Evolutionary conservation across 306 rosid genomes (phyloP).

Genomic region (Fragaria iinumae): DNA sequence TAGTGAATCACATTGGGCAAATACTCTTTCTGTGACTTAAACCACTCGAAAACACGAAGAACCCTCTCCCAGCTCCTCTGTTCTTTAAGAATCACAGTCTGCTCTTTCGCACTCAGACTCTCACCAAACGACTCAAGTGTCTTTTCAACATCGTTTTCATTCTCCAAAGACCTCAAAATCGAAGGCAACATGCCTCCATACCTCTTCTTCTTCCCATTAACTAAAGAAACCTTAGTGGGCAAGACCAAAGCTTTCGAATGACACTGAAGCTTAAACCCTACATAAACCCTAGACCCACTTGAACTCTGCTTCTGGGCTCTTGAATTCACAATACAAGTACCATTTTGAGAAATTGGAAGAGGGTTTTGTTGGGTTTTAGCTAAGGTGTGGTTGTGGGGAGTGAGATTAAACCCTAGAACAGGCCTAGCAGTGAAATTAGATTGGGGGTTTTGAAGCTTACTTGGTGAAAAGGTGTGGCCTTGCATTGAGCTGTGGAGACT

Average conservation of each 20-base stretch:
- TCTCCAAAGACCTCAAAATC: conserved; percentile 45
- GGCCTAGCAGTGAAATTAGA: conserved; percentile 27
- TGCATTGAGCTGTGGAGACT: conserved; percentile 35
- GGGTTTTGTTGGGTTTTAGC: conserved; percentile 13
- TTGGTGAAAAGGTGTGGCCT: conserved; percentile 16
- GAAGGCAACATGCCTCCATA: conserved; percentile 54
- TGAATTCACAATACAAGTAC: conserved; percentile 8
- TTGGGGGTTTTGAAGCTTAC: conserved; percentile 29
- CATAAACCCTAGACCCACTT: conserved; percentile 27
- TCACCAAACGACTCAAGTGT: conserved; percentile 45
- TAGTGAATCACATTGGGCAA: conserved; percentile 81
- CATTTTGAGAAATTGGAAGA: conserved; percentile 9
- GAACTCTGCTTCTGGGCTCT: conserved; percentile 20
- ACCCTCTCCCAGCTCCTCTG: conserved; percentile 65
- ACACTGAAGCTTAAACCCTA: conserved; percentile 46
- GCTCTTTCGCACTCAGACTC: conserved; percentile 52
- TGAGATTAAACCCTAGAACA: conserved; percentile 25
- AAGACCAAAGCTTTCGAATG: conserved; percentile 39
- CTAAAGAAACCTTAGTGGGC: conserved; percentile 30
- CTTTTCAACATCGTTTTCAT: conserved; percentile 35
- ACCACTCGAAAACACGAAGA: conserved; percentile 63
- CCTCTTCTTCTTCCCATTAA: conserved; percentile 33
- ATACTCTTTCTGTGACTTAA: conserved; percentile 54
- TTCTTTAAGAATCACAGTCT: conserved; percentile 64
- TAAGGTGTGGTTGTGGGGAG: conserved; percentile 5